Conservation (phyloP, 2,329 filamentous ascomycete species). For the Phaeosphaeria sp. region DNA sequence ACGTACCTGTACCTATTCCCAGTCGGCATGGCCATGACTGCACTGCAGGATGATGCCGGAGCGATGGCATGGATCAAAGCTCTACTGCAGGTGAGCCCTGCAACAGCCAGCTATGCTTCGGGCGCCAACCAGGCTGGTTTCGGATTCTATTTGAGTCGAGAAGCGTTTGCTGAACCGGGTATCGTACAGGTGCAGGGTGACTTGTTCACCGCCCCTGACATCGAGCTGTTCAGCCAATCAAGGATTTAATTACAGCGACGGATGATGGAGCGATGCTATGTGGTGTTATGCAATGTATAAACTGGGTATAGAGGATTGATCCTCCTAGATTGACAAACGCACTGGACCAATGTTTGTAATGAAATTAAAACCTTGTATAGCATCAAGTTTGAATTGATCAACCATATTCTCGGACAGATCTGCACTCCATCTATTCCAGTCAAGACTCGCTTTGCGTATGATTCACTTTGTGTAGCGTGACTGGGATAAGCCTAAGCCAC, state of each 20-base stretch:
- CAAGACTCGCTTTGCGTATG: no score
- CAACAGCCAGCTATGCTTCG: background rate
- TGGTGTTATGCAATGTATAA: no score
- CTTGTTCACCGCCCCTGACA: background rate
- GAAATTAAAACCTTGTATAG: no score
- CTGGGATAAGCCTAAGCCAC: no score
- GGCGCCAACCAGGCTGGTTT: slow-evolving; percentile 1
- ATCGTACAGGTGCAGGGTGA: background rate
- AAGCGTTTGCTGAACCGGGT: background rate
- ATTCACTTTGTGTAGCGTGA: no score
- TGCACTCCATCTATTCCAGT: no score
- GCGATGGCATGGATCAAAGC: background rate
- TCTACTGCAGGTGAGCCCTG: background rate
- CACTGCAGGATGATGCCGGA: background rate
- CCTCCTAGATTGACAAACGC: no score
- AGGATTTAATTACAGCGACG: background rate
- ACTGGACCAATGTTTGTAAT: no score
- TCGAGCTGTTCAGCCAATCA: background rate
- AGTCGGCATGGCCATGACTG: background rate
- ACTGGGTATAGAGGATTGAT: no score
- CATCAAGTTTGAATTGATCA: no score
- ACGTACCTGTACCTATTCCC: background rate
- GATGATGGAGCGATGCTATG: no score
- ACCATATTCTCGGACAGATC: no score
- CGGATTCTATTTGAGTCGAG: slow-evolving; percentile 1